Conservation (phyloP, 768 basidiomycete genomes). For the Leccinum subgranulosum region DNA sequence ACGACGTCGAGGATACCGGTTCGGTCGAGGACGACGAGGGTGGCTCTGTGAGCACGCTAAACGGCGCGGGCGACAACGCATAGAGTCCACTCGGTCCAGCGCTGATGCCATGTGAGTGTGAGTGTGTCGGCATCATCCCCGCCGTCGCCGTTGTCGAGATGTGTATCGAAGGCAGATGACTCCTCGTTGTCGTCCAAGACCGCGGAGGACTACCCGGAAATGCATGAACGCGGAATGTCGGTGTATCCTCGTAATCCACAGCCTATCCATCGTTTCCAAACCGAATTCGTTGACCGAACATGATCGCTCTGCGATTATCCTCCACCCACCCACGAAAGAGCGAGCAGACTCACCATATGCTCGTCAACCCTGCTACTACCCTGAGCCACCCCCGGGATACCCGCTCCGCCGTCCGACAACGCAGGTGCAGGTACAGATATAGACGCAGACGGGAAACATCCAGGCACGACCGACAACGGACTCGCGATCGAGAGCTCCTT, state of each 20-base stretch:
- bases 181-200: constrained; percentile 6
- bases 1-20: constrained; percentile 13
- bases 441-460: constrained; percentile 1
- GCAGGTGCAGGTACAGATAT: neutral
- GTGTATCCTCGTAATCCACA: constrained; percentile 23
- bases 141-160: constrained; percentile 16
- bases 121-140: neutral
- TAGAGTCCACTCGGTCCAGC: constrained; percentile 1
- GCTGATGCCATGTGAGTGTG: neutral
- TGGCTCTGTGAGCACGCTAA: constrained; percentile 26
- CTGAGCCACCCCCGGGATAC: neutral
- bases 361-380: constrained; percentile 32
- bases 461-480: constrained; percentile 19
- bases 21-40: constrained; percentile 21
- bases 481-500: constrained; percentile 56
- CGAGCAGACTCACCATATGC: constrained; percentile 40
- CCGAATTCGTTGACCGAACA: neutral
- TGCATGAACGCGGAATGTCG: constrained; percentile 6
- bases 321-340: neutral
- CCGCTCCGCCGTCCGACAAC: neutral
- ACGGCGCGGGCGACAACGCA: constrained; percentile 16
- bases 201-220: constrained; percentile 11
- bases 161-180: constrained; percentile 27
- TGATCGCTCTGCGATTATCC: neutral
- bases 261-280: constrained; percentile 12